phyloP scores from a whole-genome alignment of 768 basidiomycete genomes.

The Rhizopogon vinicolor region DNA sequence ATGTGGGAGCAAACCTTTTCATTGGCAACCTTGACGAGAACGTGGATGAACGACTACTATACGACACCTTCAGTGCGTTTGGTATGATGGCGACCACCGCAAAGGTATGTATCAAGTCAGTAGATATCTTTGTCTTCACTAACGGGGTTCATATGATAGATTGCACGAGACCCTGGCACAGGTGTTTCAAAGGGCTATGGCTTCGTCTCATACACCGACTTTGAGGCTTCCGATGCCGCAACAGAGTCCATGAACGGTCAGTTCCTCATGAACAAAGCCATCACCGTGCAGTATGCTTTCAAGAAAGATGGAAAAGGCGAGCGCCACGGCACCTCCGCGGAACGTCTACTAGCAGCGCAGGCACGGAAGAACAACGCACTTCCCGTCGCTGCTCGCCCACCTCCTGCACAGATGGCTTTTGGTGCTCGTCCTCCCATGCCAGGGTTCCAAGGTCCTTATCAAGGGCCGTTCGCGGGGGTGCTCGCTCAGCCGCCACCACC shows the following conservation, averaged over 20 bases:
- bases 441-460: slow-evolving; percentile 72
- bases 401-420: slow-evolving; percentile 62
- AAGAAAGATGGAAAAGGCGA: slow-evolving; percentile 99
- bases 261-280: slow-evolving; percentile 97
- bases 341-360: slow-evolving; percentile 91
- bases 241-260: slow-evolving; percentile 97
- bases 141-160: slow-evolving; percentile 38
- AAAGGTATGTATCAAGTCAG: slow-evolving; percentile 44
- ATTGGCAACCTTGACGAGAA: slow-evolving; percentile 94
- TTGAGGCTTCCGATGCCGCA: slow-evolving; percentile 95
- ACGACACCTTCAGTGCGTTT: slow-evolving; percentile 95
- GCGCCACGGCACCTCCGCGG: slow-evolving; percentile 94
- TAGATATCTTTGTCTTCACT: neutral
- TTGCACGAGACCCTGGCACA: slow-evolving; percentile 81
- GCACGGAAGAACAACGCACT: slow-evolving; percentile 94
- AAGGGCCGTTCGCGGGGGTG: slow-evolving; percentile 92
- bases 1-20: slow-evolving; percentile 97
- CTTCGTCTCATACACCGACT: slow-evolving; percentile 96
- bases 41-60: slow-evolving; percentile 88
- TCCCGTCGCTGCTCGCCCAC: slow-evolving; percentile 70
- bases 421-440: slow-evolving; percentile 63
- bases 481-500: slow-evolving; percentile 81
- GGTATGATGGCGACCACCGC: slow-evolving; percentile 89
- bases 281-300: slow-evolving; percentile 97
- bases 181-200: slow-evolving; percentile 96